Percentiles rank a stretch among this genome's conserved stretches.
Conservation (phyloP, 2,329 filamentous ascomycete genomes). For the Penicillium sp. region DNA sequence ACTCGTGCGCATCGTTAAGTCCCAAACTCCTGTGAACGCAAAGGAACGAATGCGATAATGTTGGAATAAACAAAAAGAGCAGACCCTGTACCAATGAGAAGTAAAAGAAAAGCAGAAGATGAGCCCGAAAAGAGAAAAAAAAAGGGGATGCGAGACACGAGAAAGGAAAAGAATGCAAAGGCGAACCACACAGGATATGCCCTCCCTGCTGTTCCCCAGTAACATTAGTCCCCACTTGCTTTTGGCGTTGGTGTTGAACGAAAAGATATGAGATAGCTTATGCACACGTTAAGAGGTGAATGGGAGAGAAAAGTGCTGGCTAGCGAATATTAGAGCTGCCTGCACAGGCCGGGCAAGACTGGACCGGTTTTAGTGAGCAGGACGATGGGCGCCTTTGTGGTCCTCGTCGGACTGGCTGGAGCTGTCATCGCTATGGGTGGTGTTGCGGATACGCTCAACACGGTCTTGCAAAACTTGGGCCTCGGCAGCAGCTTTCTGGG, state of each 20-base stretch:
- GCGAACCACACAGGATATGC: conserved; percentile 11
- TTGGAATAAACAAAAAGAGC: neutral
- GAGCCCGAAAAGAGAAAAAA: conserved; percentile 6
- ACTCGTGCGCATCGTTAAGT: conserved; percentile 35
- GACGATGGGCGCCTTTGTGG: conserved; percentile 29
- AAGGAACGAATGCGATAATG: conserved; percentile 11
- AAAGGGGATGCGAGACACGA: conserved; percentile 14
- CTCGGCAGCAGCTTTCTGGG: conserved; percentile 68
- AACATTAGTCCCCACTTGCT: conserved; percentile 22
- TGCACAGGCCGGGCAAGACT: conserved; percentile 34
- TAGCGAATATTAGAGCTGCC: conserved; percentile 58
- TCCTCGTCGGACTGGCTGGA: conserved; percentile 54
- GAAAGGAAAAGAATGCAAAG: conserved; percentile 11
- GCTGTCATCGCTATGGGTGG: conserved; percentile 48
- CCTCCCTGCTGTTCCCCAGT: conserved; percentile 13
- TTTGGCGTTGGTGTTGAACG: conserved; percentile 12
- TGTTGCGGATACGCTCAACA: conserved; percentile 46
- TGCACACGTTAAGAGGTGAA: conserved; percentile 25
- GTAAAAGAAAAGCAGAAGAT: neutral
- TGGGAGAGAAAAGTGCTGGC: conserved; percentile 79
- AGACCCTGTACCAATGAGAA: neutral
- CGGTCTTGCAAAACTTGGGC: conserved; percentile 52
- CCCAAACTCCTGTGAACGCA: conserved; percentile 32
- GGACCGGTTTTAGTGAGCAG: conserved; percentile 48
- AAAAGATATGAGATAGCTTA: conserved; percentile 20